Evolutionary conservation across 305 asterid species (phyloP).

Genomic region (Solanum hybrid): DNA sequence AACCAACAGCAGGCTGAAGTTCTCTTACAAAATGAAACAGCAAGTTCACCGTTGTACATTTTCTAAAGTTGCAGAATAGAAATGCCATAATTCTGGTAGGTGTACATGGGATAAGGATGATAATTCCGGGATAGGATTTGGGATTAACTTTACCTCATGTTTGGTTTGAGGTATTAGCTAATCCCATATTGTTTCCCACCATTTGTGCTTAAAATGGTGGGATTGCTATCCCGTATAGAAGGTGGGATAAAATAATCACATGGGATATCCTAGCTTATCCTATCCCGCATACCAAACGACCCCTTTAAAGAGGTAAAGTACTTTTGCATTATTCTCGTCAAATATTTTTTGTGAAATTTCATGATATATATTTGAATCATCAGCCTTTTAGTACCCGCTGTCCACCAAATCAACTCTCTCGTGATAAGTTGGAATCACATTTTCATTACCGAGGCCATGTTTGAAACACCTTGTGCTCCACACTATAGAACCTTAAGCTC

Average conservation of each 20-base stretch:
- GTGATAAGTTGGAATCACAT: not conserved
- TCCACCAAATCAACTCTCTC: not conserved
- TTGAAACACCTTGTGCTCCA: not conserved
- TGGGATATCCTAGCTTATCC: not conserved
- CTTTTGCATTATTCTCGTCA: not conserved
- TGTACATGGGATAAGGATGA: not conserved
- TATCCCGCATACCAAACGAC: not conserved
- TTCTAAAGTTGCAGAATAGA: not conserved
- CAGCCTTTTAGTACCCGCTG: not conserved
- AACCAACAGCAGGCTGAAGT: not conserved
- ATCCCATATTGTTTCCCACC: not conserved
- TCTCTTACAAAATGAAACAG: not conserved
- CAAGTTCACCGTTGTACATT: not conserved
- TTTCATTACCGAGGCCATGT: not conserved
- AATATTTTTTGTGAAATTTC: not conserved
- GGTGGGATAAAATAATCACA: not conserved
- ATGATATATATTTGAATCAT: not conserved
- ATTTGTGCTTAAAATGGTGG: not conserved
- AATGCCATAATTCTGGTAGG: not conserved
- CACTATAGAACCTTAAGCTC: not conserved
- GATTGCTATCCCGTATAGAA: not conserved
- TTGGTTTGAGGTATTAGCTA: not conserved
- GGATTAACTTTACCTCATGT: not conserved
- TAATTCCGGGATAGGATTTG: not conserved
- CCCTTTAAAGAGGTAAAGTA: not conserved